These are phyloP conservation scores for Monilinia vaccinii-corymbosi DNA, from an alignment of 2,329 filamentous ascomycete species.

Conservation along the genomic window DNA sequence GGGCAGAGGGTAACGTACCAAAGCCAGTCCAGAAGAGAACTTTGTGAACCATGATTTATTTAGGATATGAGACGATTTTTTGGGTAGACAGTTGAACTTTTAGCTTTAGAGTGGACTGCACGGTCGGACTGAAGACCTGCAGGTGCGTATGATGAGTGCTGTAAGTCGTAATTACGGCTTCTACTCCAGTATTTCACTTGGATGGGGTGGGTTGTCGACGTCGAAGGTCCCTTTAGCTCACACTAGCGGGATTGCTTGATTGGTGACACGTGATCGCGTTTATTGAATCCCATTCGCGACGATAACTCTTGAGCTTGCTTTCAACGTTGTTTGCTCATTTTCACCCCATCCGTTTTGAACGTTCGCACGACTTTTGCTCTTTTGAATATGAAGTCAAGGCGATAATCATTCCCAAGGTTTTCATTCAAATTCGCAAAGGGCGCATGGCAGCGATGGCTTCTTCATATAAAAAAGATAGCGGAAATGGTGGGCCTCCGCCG, in stretches of 20 bases:
- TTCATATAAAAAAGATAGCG: conserved; percentile 16
- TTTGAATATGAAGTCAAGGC: background rate
- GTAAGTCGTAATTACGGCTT: background rate
- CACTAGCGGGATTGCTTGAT: background rate
- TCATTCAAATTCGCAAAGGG: background rate
- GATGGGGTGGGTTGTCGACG: background rate
- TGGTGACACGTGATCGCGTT: background rate
- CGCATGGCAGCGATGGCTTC: background rate
- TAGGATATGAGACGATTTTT: conserved; percentile 1
- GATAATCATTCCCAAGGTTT: background rate
- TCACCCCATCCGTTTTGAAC: background rate
- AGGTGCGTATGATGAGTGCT: background rate
- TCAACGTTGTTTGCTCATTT: background rate
- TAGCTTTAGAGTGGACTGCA: background rate
- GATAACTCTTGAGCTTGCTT: background rate
- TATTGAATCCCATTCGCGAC: background rate
- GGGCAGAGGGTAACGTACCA: conserved; percentile 47
- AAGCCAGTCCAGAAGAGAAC: conserved; percentile 84
- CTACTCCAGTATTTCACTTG: background rate
- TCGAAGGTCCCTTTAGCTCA: conserved; percentile 1
- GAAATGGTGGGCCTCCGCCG: conserved; percentile 12
- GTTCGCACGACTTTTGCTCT: background rate
- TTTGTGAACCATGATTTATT: conserved; percentile 34
- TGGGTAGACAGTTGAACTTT: background rate
- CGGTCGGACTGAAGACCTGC: background rate